A percentile compares a stretch with the other conserved stretches of the same genome.
Conservation (phyloP, 768 basidiomycete species). For the Rhodocollybia butyracea region DNA sequence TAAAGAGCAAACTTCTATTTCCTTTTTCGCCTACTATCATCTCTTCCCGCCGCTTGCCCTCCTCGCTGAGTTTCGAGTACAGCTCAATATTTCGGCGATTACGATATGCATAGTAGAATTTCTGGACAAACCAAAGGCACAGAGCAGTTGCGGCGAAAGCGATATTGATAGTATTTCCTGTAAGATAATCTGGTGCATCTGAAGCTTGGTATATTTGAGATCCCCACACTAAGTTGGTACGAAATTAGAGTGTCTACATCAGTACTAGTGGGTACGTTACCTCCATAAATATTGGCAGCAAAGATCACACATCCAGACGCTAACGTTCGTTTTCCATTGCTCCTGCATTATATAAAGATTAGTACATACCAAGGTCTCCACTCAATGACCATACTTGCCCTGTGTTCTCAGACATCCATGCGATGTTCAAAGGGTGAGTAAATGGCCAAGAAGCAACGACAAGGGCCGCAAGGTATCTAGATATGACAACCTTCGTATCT, state of each 20-base stretch:
- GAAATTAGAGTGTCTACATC: not conserved
- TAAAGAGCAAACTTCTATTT: slow-evolving; percentile 30
- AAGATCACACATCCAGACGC: slow-evolving; percentile 34
- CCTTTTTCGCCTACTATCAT: slow-evolving; percentile 24
- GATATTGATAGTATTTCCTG: slow-evolving; percentile 17
- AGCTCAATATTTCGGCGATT: slow-evolving; percentile 15
- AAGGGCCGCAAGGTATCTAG: slow-evolving; percentile 29
- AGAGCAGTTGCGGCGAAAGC: slow-evolving; percentile 12
- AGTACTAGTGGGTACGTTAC: not conserved
- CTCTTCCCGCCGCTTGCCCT: slow-evolving; percentile 25
- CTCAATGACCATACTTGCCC: slow-evolving; percentile 16
- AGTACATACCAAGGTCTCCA: not conserved
- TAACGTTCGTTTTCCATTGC: slow-evolving; percentile 30
- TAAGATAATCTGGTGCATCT: slow-evolving; percentile 24
- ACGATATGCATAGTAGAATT: slow-evolving; percentile 11
- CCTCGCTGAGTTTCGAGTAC: slow-evolving; percentile 19
- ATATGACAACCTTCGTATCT: not conserved
- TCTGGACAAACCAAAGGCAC: slow-evolving; percentile 16
- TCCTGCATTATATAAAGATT: slow-evolving; percentile 15
- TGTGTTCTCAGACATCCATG: slow-evolving; percentile 39
- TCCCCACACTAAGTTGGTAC: slow-evolving; percentile 23
- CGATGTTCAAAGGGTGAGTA: slow-evolving; percentile 36
- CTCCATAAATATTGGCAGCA: slow-evolving; percentile 22
- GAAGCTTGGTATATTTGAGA: slow-evolving; percentile 36
- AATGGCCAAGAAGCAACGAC: slow-evolving; percentile 36